Percentiles rank a stretch among this genome's conserved stretches.
phyloP scores from a whole-genome alignment of 2,329 filamentous ascomycete species.

The Cytospora chrysosperma region DNA sequence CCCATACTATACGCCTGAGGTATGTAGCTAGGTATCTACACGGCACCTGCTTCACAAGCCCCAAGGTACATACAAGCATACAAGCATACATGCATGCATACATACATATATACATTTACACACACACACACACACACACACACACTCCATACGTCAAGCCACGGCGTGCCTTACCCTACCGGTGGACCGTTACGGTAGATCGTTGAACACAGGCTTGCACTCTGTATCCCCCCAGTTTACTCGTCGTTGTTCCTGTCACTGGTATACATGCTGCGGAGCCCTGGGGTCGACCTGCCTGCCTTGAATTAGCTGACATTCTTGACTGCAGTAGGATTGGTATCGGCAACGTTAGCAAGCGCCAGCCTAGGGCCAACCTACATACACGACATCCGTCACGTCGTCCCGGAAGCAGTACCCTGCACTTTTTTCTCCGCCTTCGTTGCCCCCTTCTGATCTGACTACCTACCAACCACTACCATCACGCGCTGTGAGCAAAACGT shows the following conservation, averaged over 20 bases:
- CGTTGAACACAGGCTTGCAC: neutral
- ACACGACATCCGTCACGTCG: neutral
- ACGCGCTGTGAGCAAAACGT: neutral
- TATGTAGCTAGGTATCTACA: neutral
- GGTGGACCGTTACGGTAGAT: constrained; percentile 1
- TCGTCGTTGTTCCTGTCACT: neutral
- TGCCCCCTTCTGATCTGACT: neutral
- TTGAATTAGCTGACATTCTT: constrained; percentile 13
- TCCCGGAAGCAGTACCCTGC: constrained; percentile 8
- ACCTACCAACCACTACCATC: neutral
- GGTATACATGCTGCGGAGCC: constrained; percentile 8
- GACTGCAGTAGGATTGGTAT: constrained; percentile 9
- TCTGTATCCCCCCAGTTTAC: neutral
- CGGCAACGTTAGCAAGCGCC: constrained; percentile 13
- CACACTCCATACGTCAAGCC: constrained; percentile 4
- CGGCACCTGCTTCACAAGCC: neutral
- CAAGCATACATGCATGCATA: too few relatives aligned
- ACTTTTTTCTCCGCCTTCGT: constrained; percentile 4
- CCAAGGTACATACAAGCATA: neutral
- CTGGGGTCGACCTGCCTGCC: neutral
- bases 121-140: too few relatives aligned
- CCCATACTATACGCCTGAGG: neutral
- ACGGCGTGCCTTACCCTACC: constrained; percentile 6
- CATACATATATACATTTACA: too few relatives aligned
- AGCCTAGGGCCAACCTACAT: constrained; percentile 5